Conservation (phyloP, 1,284 basidiomycete species). For the Retiboletus flavoniger region DNA sequence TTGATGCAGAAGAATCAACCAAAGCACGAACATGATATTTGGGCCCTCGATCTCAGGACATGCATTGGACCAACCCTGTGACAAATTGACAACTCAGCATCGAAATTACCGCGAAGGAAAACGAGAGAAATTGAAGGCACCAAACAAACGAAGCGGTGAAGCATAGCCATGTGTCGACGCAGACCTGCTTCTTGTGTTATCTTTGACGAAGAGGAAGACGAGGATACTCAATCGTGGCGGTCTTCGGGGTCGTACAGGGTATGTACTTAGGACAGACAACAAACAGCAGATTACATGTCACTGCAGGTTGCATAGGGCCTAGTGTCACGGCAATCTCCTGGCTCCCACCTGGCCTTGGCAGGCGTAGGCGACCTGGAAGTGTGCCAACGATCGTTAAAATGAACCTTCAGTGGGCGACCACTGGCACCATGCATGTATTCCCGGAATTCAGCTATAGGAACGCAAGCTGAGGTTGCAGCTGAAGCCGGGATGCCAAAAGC, state of each 20-base stretch:
- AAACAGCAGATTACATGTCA: slow-evolving; percentile 36
- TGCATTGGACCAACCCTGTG: too few relatives aligned
- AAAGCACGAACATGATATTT: too few relatives aligned
- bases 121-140: not conserved
- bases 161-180: not conserved
- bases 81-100: slow-evolving; percentile 6
- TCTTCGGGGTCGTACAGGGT: not conserved
- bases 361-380: slow-evolving; percentile 76
- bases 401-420: slow-evolving; percentile 81
- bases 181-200: slow-evolving; percentile 1
- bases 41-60: too few relatives aligned
- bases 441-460: slow-evolving; percentile 76
- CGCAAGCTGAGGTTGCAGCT: not conserved
- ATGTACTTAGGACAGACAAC: not conserved
- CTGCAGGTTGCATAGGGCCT: slow-evolving; percentile 48
- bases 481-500: not conserved
- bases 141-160: not conserved
- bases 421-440: slow-evolving; percentile 92
- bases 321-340: slow-evolving; percentile 43
- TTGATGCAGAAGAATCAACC: too few relatives aligned
- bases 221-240: not conserved
- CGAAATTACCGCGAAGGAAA: not conserved
- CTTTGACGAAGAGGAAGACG: not conserved
- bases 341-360: slow-evolving; percentile 65
- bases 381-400: slow-evolving; percentile 91